These are phyloP conservation scores for Geranium incanum DNA, from an alignment of 441 rosid species.

Conservation along the genomic window DNA sequence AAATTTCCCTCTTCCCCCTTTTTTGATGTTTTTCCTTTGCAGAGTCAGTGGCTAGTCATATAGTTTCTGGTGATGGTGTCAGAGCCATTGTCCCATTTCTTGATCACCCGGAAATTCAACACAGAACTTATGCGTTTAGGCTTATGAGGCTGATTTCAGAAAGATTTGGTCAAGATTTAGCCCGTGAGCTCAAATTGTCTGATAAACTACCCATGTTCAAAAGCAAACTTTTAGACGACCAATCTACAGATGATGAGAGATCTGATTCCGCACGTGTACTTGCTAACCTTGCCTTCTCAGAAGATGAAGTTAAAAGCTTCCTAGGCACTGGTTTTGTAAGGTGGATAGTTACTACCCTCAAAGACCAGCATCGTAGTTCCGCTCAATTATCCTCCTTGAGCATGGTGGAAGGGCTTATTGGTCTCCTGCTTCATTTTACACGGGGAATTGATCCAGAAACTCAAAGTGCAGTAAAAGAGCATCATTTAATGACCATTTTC, in stretches of 20 bases:
- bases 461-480: slow-evolving; percentile 22
- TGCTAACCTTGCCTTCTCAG: slow-evolving; percentile 33
- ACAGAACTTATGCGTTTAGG: slow-evolving; percentile 29
- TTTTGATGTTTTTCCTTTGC: neutral
- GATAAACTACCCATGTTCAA: slow-evolving; percentile 27
- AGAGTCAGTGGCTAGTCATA: slow-evolving; percentile 30
- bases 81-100: slow-evolving; percentile 26
- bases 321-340: slow-evolving; percentile 30
- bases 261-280: slow-evolving; percentile 37
- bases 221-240: slow-evolving; percentile 28
- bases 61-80: slow-evolving; percentile 31
- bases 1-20: neutral
- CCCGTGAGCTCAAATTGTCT: slow-evolving; percentile 22
- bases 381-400: slow-evolving; percentile 22
- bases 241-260: slow-evolving; percentile 35
- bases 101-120: slow-evolving; percentile 30
- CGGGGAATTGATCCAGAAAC: slow-evolving; percentile 21
- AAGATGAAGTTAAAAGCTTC: slow-evolving; percentile 27
- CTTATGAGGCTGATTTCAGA: slow-evolving; percentile 30
- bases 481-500: slow-evolving; percentile 29
- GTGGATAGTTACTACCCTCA: slow-evolving; percentile 28
- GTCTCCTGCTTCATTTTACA: slow-evolving; percentile 36
- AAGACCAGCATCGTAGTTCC: slow-evolving; percentile 17
- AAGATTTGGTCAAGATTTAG: slow-evolving; percentile 29
- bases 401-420: slow-evolving; percentile 38